Percentiles rank a stretch among this genome's conserved stretches.
Conservation (phyloP, 768 basidiomycete genomes). For the Tylopilus sp. region DNA sequence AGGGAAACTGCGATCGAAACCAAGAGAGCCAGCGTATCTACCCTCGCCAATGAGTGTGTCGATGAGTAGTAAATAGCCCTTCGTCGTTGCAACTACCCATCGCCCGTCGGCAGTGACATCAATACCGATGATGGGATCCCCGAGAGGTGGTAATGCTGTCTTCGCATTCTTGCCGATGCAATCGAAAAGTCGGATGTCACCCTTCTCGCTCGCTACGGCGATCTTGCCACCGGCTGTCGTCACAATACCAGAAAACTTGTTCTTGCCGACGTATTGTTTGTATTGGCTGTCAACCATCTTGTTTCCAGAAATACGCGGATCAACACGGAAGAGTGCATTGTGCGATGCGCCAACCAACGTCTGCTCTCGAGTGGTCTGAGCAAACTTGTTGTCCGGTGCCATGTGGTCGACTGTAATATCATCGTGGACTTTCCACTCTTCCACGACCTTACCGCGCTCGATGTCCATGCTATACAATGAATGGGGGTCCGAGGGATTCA, state of each 20-base stretch:
- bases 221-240: slow-evolving; percentile 86
- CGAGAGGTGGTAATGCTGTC: slow-evolving; percentile 92
- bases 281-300: slow-evolving; percentile 94
- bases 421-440: slow-evolving; percentile 98
- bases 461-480: slow-evolving; percentile 90
- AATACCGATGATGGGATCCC: slow-evolving; percentile 92
- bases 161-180: slow-evolving; percentile 98
- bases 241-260: slow-evolving; percentile 88
- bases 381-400: slow-evolving; percentile 91
- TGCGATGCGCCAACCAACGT: slow-evolving; percentile 92
- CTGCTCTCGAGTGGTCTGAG: slow-evolving; percentile 87
- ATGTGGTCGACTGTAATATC: slow-evolving; percentile 83
- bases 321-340: slow-evolving; percentile 96
- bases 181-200: slow-evolving; percentile 94
- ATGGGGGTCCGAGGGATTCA: slow-evolving; percentile 77
- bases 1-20: slow-evolving; percentile 95
- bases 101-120: slow-evolving; percentile 93
- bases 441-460: slow-evolving; percentile 92
- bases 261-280: slow-evolving; percentile 95
- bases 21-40: slow-evolving; percentile 73
- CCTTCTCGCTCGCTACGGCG: slow-evolving; percentile 94
- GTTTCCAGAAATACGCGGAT: slow-evolving; percentile 87
- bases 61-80: slow-evolving; percentile 89
- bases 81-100: slow-evolving; percentile 94
- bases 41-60: slow-evolving; percentile 95